A percentile compares a stretch with the other conserved stretches of the same genome.
These are phyloP conservation scores for Backusella macrospora DNA, from an alignment of 192 early-diverging fungal genomes.

Conservation along the genomic window DNA sequence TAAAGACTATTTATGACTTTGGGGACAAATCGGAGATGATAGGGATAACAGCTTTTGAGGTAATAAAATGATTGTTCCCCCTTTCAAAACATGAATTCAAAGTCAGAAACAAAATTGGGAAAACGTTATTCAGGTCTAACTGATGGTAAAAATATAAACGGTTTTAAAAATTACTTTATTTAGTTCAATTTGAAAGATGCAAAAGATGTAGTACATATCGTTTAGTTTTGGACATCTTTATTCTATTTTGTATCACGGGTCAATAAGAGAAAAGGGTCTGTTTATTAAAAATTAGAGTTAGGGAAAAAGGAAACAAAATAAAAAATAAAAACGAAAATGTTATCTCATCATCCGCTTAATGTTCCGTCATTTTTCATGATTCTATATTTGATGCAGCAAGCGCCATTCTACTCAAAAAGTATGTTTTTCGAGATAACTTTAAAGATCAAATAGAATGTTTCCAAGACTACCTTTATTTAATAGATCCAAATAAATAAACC, in stretches of 20 bases:
- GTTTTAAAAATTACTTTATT: conserved; percentile 13
- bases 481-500: neutral
- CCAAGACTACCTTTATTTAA: neutral
- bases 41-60: conserved; percentile 6
- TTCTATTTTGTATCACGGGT: neutral
- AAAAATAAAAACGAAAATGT: neutral
- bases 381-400: neutral
- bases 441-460: too few relatives aligned
- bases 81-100: conserved; percentile 6
- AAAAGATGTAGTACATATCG: neutral
- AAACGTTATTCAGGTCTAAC: neutral
- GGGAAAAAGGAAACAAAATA: neutral
- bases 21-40: neutral
- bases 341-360: conserved; percentile 8
- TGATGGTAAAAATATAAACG: neutral
- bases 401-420: too few relatives aligned
- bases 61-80: neutral
- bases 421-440: too few relatives aligned
- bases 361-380: neutral
- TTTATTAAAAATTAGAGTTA: neutral
- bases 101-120: conserved; percentile 9
- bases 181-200: neutral
- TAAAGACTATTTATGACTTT: neutral
- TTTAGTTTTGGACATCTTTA: neutral
- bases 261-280: neutral